Evolutionary conservation across 495 filamentous ascomycete genomes (phyloP).

Genomic region (Neurospora sp.): DNA sequence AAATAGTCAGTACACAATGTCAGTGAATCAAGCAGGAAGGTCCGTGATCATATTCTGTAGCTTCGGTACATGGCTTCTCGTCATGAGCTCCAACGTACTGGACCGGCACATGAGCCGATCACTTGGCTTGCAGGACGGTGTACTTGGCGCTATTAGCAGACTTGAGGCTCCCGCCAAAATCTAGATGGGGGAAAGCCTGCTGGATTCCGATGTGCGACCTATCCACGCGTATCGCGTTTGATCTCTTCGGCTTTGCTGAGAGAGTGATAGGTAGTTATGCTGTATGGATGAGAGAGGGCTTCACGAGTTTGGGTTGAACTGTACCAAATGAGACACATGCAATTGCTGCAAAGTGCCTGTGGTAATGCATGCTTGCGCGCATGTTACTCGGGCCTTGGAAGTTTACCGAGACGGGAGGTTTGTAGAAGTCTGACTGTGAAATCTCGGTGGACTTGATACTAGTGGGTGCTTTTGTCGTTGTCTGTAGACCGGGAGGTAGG

Average conservation of each 20-base stretch:
- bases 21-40: not conserved
- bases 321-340: not conserved
- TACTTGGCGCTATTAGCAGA: not conserved
- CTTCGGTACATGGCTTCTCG: not conserved
- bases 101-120: not conserved
- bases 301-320: not conserved
- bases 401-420: not conserved
- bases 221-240: not conserved
- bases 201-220: not conserved
- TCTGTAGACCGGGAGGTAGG: not conserved
- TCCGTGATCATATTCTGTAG: not conserved
- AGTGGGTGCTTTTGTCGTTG: not conserved
- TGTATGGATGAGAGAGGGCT: not conserved
- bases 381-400: not conserved
- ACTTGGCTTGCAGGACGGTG: not conserved
- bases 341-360: not conserved
- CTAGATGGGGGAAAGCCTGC: not conserved
- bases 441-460: not conserved
- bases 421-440: not conserved
- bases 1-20: not conserved
- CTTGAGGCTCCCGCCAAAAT: not conserved
- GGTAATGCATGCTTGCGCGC: not conserved
- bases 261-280: not conserved
- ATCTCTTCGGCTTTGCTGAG: not conserved
- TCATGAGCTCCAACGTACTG: not conserved